Conservation (phyloP, 2,329 filamentous ascomycete species). For the Trichocomaceae sp. region DNA sequence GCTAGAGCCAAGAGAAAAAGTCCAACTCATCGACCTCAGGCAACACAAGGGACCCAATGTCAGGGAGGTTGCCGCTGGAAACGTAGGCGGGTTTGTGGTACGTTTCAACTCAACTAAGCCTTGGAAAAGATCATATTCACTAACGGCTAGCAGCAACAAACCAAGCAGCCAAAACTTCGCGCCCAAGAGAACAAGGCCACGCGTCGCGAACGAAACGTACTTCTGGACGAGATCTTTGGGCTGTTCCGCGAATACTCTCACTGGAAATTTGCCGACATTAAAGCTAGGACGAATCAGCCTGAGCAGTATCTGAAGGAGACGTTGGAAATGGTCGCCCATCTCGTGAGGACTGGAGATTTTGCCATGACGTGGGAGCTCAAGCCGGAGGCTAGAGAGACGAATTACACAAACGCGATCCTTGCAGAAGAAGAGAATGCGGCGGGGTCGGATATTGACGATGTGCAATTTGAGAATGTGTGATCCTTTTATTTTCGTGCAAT, state of each 20-base stretch:
- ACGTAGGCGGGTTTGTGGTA: constrained; percentile 39
- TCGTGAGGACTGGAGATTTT: constrained; percentile 77
- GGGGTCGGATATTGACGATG: constrained; percentile 56
- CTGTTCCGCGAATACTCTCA: constrained; percentile 82
- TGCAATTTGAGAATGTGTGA: constrained; percentile 75
- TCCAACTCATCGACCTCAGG: constrained; percentile 43
- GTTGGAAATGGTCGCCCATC: constrained; percentile 71
- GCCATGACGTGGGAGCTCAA: constrained; percentile 80
- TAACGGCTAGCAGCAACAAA: constrained; percentile 30
- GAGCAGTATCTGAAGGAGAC: constrained; percentile 87
- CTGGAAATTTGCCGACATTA: constrained; percentile 88
- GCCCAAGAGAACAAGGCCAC: constrained; percentile 74
- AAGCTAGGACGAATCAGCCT: constrained; percentile 70
- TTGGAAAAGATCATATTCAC: constrained; percentile 16
- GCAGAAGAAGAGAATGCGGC: constrained; percentile 46
- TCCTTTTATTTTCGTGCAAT: constrained; percentile 10
- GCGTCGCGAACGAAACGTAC: constrained; percentile 80
- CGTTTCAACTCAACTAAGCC: constrained; percentile 16
- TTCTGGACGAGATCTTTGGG: constrained; percentile 76
- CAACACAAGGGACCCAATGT: constrained; percentile 51
- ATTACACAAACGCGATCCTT: constrained; percentile 37
- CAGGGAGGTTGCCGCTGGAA: constrained; percentile 45
- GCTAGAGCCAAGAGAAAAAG: constrained; percentile 54
- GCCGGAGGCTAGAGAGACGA: constrained; percentile 56
- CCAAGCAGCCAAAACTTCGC: constrained; percentile 48